Conservation (phyloP, 768 basidiomycete species). For the Russula sp. region DNA sequence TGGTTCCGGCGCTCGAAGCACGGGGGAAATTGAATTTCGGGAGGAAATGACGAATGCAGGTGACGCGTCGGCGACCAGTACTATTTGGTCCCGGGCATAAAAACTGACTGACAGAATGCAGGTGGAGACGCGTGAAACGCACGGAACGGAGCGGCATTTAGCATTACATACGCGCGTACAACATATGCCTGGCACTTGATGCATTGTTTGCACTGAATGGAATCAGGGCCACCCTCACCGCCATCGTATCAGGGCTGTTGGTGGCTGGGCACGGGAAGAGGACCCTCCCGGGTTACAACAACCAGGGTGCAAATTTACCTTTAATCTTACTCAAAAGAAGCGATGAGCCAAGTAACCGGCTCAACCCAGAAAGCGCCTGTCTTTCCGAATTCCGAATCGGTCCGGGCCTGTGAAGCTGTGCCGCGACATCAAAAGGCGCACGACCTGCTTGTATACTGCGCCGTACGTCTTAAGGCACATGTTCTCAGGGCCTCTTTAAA, state of each 20-base stretch:
- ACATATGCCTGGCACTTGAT: not conserved
- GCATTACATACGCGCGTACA: conserved; percentile 11
- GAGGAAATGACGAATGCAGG: conserved; percentile 16
- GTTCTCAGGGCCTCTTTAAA: conserved; percentile 4
- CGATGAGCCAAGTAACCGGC: conserved; percentile 2
- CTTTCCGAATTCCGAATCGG: conserved; percentile 2
- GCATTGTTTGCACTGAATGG: not conserved
- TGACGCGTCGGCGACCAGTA: conserved; percentile 21
- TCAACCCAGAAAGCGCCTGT: not conserved
- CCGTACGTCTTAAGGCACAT: conserved; percentile 14
- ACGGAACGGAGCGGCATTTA: conserved; percentile 18
- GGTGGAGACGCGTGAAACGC: conserved; percentile 11
- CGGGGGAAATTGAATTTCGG: conserved; percentile 19
- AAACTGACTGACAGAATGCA: conserved; percentile 1
- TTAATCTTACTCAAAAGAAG: conserved; percentile 11
- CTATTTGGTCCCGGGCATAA: conserved; percentile 20
- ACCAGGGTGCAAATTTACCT: conserved; percentile 18
- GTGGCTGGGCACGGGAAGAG: not conserved
- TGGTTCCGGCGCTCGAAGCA: conserved; percentile 15
- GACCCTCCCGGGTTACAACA: not conserved
- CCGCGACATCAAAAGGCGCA: too few species aligned
- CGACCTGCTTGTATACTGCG: not conserved
- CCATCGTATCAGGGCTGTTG: too few species aligned
- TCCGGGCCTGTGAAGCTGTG: too few species aligned
- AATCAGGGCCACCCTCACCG: not conserved